A percentile compares a stretch with the other conserved stretches of the same genome.
Evolutionary conservation across 2,329 filamentous ascomycete genomes (phyloP).

Genomic region (Fusarium heterosporum): DNA sequence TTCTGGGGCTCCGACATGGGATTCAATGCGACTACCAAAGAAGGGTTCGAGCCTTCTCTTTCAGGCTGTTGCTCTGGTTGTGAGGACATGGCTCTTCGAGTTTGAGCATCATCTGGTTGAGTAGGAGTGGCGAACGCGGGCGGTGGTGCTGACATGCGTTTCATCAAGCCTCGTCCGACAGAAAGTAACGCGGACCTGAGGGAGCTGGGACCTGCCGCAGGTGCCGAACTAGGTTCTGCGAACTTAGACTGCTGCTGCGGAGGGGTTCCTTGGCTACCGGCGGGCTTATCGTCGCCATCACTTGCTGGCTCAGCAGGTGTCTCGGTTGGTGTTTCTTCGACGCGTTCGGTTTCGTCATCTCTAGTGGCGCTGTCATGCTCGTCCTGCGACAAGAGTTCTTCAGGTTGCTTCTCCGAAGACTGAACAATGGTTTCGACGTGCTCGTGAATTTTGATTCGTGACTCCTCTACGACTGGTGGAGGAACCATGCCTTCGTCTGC

Average conservation of each 20-base stretch:
- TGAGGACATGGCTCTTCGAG: constrained; percentile 3
- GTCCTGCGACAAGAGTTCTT: background rate
- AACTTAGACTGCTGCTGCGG: background rate
- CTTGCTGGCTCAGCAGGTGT: constrained; percentile 12
- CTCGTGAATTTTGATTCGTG: constrained; percentile 26
- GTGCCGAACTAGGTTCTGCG: constrained; percentile 3
- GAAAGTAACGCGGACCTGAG: constrained; percentile 20
- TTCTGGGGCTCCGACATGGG: constrained; percentile 31
- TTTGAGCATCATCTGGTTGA: constrained; percentile 3
- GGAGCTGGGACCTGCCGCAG: background rate
- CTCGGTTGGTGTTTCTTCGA: constrained; percentile 32
- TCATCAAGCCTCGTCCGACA: constrained; percentile 21
- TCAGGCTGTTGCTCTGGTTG: constrained; percentile 13
- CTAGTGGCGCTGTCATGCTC: background rate
- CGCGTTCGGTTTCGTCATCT: constrained; percentile 14
- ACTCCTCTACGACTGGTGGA: background rate
- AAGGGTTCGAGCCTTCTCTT: constrained; percentile 29
- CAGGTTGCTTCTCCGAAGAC: constrained; percentile 32
- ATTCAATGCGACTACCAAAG: constrained; percentile 30
- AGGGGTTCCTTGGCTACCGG: constrained; percentile 11
- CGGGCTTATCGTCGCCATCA: background rate
- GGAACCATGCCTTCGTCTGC: background rate
- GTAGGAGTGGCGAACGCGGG: constrained; percentile 1
- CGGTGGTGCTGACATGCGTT: constrained; percentile 38
- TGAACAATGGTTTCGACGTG: constrained; percentile 34